These are phyloP conservation scores for Komagataea norvegica DNA, from an alignment of 1,139 yeast genomes.

Conservation along the genomic window DNA sequence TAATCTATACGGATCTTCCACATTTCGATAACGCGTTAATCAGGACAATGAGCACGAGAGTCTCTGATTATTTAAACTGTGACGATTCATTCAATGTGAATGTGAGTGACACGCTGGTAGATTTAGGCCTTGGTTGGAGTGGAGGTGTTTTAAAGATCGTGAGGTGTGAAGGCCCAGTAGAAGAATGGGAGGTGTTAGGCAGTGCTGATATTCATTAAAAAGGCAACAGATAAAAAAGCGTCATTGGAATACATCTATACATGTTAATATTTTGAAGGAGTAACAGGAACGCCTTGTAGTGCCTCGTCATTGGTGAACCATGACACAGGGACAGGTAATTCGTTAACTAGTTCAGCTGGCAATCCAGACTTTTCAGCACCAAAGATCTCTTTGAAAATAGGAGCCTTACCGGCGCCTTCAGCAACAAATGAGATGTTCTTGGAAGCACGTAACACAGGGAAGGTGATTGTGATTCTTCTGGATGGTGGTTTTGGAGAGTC, in stretches of 20 bases:
- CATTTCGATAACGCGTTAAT: slow-evolving; percentile 70
- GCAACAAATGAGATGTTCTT: slow-evolving; percentile 71
- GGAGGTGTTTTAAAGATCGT: slow-evolving; percentile 70
- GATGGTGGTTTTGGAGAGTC: slow-evolving; percentile 95
- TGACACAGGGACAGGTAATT: slow-evolving; percentile 42
- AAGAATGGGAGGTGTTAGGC: slow-evolving; percentile 68
- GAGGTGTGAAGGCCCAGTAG: slow-evolving; percentile 69
- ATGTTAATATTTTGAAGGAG: slow-evolving; percentile 39
- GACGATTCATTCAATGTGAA: slow-evolving; percentile 38
- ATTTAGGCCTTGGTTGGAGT: slow-evolving; percentile 49
- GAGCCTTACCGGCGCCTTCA: slow-evolving; percentile 83
- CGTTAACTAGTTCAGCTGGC: slow-evolving; percentile 74
- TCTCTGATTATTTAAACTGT: slow-evolving; percentile 58
- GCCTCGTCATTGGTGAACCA: slow-evolving; percentile 87
- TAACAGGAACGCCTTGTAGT: slow-evolving; percentile 54
- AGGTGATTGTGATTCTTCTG: slow-evolving; percentile 84
- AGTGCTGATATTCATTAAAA: slow-evolving; percentile 38
- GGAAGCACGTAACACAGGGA: slow-evolving; percentile 87
- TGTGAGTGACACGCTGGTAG: slow-evolving; percentile 31
- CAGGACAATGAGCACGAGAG: slow-evolving; percentile 63
- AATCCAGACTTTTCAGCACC: slow-evolving; percentile 45
- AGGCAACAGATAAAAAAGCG: background rate
- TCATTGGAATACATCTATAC: background rate
- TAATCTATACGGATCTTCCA: slow-evolving; percentile 61
- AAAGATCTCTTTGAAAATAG: slow-evolving; percentile 66